Conservation (phyloP, 345 rosid genomes). For the Microcos paniculata region DNA sequence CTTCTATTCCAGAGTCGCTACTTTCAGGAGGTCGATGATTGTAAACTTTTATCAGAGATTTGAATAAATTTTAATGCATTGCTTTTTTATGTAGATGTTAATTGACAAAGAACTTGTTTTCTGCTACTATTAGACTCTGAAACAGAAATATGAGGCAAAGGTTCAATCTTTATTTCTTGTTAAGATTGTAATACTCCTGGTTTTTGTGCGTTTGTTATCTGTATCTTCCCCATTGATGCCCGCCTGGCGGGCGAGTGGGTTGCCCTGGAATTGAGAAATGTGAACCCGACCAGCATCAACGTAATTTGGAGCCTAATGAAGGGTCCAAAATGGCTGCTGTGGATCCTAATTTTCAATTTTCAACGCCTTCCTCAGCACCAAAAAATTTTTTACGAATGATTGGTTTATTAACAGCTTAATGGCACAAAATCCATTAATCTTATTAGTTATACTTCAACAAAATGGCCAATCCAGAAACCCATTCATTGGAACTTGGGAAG, state of each 20-base stretch:
- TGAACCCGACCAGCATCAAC: neutral
- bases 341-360: neutral
- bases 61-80: neutral
- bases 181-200: neutral
- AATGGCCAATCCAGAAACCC: neutral
- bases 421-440: neutral
- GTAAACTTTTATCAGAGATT: neutral
- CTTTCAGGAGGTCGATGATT: slow-evolving; percentile 21
- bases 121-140: neutral
- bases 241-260: neutral
- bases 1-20: neutral
- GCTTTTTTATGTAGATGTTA: neutral
- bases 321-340: slow-evolving; percentile 8
- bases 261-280: neutral
- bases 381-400: too few species aligned
- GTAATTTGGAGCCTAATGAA: neutral
- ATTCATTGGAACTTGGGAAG: neutral
- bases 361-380: neutral
- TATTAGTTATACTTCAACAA: neutral
- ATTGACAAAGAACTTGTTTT: neutral
- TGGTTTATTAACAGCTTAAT: too few species aligned
- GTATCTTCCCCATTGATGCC: neutral
- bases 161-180: neutral
- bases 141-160: neutral
- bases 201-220: neutral